These are phyloP conservation scores for Xylaria scruposa DNA, from an alignment of 495 filamentous ascomycete genomes.

Conservation along the genomic window DNA sequence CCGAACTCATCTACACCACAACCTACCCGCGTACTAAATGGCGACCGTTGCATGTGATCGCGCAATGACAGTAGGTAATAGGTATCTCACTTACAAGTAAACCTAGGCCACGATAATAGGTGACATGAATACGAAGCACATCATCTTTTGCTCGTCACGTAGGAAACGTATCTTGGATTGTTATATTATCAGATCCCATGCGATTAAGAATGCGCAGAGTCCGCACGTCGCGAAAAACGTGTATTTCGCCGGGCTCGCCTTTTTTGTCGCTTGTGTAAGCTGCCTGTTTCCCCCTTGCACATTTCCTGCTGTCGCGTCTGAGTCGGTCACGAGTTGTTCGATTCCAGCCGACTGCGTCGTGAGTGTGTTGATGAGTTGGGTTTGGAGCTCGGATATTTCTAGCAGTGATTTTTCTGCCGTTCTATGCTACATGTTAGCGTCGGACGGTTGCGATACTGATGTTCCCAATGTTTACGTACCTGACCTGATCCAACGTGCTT, in stretches of 20 bases:
- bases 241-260: constrained; percentile 81
- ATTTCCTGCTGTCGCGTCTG: constrained; percentile 79
- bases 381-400: constrained; percentile 93
- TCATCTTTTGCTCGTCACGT: constrained; percentile 11
- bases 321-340: constrained; percentile 86
- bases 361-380: constrained; percentile 83
- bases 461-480: constrained; percentile 58
- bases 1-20: background rate
- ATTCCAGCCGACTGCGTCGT: constrained; percentile 85
- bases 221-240: constrained; percentile 88
- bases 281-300: constrained; percentile 89
- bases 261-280: constrained; percentile 82
- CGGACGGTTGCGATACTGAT: background rate
- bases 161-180: background rate
- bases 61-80: background rate
- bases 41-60: constrained; percentile 16
- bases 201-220: constrained; percentile 78
- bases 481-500: constrained; percentile 88
- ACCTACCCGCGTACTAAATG: background rate
- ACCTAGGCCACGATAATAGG: background rate
- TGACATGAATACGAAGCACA: background rate
- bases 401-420: constrained; percentile 88
- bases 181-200: constrained; percentile 94
- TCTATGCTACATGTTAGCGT: constrained; percentile 58
- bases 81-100: background rate